A percentile compares a stretch with the other conserved stretches of the same genome.
Conservation (phyloP, 306 rosid species). For the Begonia peltatifolia region DNA sequence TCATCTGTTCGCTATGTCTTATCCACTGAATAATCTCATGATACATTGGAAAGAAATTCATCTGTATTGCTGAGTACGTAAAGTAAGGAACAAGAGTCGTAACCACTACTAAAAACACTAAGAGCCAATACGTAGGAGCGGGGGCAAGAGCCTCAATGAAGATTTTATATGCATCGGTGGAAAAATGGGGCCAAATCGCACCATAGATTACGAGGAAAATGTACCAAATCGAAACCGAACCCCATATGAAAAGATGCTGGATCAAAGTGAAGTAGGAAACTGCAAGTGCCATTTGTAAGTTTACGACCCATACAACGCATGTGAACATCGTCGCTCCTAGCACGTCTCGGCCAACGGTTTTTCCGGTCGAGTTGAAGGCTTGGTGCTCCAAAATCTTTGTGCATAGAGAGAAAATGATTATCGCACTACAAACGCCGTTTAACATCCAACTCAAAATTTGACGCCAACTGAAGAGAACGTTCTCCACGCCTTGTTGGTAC, state of each 20-base stretch:
- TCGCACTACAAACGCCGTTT: conserved; percentile 55
- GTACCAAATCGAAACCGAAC: conserved; percentile 68
- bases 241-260: conserved; percentile 81
- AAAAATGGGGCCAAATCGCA: conserved; percentile 28
- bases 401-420: conserved; percentile 77
- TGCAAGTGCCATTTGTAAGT: conserved; percentile 79
- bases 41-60: conserved; percentile 79
- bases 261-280: conserved; percentile 85
- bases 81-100: conserved; percentile 69
- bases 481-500: conserved; percentile 94
- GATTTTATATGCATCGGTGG: conserved; percentile 51
- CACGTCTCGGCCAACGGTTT: conserved; percentile 63
- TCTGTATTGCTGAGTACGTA: conserved; percentile 51
- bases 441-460: conserved; percentile 83
- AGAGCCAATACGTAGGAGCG: conserved; percentile 53
- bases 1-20: conserved; percentile 41
- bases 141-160: conserved; percentile 74
- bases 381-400: conserved; percentile 49
- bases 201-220: conserved; percentile 67
- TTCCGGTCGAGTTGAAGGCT: conserved; percentile 56
- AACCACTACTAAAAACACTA: conserved; percentile 49
- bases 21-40: conserved; percentile 73
- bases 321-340: conserved; percentile 74
- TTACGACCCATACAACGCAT: conserved; percentile 83
- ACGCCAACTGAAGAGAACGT: conserved; percentile 80